Conservation (phyloP, 306 rosid species). For the cucumber (Cucumis sativus) region DNA sequence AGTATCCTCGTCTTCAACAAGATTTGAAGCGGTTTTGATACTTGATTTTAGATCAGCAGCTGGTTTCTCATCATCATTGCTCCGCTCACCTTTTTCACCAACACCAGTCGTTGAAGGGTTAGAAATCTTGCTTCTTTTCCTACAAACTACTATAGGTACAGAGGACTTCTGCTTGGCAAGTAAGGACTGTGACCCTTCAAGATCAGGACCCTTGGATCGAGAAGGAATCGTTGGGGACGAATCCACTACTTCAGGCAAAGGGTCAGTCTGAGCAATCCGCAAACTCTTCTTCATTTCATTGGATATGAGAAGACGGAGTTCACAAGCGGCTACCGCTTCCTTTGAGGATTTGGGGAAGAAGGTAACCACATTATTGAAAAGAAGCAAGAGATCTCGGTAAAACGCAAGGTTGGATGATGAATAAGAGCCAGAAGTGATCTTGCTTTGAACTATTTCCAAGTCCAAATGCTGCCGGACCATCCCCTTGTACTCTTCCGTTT, state of each 20-base stretch:
- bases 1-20: conserved; percentile 26
- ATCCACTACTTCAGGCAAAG: conserved; percentile 18
- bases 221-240: conserved; percentile 22
- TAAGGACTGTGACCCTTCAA: conserved; percentile 34
- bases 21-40: conserved; percentile 17
- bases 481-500: conserved; percentile 40
- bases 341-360: conserved; percentile 45
- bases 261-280: conserved; percentile 11
- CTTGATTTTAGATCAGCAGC: conserved; percentile 30
- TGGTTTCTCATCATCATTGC: conserved; percentile 27
- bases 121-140: conserved; percentile 44
- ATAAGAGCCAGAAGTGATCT: conserved; percentile 40
- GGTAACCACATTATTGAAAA: conserved; percentile 40
- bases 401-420: conserved; percentile 24
- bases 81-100: conserved; percentile 30
- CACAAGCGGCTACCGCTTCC: conserved; percentile 31
- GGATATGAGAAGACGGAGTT: conserved; percentile 28
- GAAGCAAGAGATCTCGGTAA: conserved; percentile 53
- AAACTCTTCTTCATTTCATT: conserved; percentile 29
- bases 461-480: conserved; percentile 48
- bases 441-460: conserved; percentile 37
- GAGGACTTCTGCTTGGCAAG: conserved; percentile 43
- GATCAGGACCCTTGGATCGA: conserved; percentile 16
- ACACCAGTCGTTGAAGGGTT: conserved; percentile 34
- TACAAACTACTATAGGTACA: conserved; percentile 64